A percentile compares a stretch with the other conserved stretches of the same genome.
Conservation (phyloP, 305 asterid genomes). For the Withania somnifera region DNA sequence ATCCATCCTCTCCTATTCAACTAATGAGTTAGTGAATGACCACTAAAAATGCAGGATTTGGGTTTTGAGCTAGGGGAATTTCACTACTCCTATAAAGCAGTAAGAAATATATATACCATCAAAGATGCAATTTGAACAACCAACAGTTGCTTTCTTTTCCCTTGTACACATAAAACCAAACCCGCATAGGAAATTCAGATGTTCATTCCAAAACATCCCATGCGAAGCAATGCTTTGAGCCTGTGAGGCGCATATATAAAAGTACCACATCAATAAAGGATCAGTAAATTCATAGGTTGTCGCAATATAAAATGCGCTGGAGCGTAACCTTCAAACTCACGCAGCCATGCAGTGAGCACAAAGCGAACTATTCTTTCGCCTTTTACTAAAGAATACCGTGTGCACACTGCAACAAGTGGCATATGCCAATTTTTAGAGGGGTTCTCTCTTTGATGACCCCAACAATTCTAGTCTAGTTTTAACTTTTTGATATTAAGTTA, state of each 20-base stretch:
- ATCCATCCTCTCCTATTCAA: too few relatives aligned
- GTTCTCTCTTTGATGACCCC: neutral
- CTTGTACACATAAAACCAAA: too few relatives aligned
- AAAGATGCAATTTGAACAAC: neutral
- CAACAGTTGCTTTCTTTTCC: too few relatives aligned
- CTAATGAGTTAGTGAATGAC: too few relatives aligned
- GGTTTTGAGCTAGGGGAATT: too few relatives aligned
- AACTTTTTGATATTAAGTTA: too few relatives aligned
- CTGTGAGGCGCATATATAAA: neutral
- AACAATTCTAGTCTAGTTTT: neutral
- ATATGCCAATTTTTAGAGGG: slow-evolving; percentile 21
- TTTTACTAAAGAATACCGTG: slow-evolving; percentile 70
- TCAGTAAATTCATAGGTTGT: neutral
- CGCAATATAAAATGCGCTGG: neutral
- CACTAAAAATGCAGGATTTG: too few relatives aligned
- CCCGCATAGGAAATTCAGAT: neutral
- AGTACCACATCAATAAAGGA: neutral
- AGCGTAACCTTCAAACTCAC: neutral
- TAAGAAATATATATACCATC: neutral
- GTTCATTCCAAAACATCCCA: neutral
- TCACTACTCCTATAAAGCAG: too few relatives aligned
- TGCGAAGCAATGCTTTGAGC: neutral
- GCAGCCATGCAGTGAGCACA: slow-evolving; percentile 32
- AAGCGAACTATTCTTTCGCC: slow-evolving; percentile 65
- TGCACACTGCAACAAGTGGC: slow-evolving; percentile 19